These are phyloP conservation scores for Carex cristatella DNA, from an alignment of 176 grass and related monocot genomes.

Conservation along the genomic window DNA sequence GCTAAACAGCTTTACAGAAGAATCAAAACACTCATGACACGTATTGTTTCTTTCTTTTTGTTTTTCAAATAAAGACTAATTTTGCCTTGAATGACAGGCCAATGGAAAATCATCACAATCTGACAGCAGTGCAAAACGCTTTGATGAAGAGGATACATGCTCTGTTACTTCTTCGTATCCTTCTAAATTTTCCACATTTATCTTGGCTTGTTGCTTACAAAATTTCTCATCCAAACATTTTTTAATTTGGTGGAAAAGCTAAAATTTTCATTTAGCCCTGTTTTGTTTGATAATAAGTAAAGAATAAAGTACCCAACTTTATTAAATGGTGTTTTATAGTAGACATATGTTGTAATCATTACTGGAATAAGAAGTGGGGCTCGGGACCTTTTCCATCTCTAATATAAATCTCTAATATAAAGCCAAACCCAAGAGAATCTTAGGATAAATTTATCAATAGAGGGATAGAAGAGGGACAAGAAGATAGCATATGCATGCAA, in stretches of 20 bases:
- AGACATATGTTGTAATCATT: neutral
- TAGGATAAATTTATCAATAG: neutral
- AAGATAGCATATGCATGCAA: neutral
- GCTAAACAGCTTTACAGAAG: neutral
- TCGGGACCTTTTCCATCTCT: neutral
- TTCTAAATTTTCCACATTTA: neutral
- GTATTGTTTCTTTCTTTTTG: neutral
- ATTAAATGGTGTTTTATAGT: neutral
- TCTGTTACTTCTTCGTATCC: conserved; percentile 31
- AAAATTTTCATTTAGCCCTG: neutral
- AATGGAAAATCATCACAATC: conserved; percentile 13
- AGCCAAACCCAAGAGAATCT: neutral
- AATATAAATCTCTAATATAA: conserved; percentile 9
- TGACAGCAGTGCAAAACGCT: conserved; percentile 13
- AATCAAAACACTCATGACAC: neutral
- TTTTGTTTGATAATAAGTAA: neutral
- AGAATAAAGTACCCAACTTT: conserved; percentile 3
- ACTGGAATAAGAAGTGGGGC: neutral
- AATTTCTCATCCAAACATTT: neutral
- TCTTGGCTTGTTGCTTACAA: neutral
- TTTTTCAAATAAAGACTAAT: neutral
- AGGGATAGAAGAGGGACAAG: neutral
- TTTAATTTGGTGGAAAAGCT: neutral
- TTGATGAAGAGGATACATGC: conserved; percentile 16
- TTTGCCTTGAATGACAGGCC: conserved; percentile 1